These are phyloP conservation scores for Canna indica DNA, from an alignment of 176 grass and related monocot species.

Conservation along the genomic window DNA sequence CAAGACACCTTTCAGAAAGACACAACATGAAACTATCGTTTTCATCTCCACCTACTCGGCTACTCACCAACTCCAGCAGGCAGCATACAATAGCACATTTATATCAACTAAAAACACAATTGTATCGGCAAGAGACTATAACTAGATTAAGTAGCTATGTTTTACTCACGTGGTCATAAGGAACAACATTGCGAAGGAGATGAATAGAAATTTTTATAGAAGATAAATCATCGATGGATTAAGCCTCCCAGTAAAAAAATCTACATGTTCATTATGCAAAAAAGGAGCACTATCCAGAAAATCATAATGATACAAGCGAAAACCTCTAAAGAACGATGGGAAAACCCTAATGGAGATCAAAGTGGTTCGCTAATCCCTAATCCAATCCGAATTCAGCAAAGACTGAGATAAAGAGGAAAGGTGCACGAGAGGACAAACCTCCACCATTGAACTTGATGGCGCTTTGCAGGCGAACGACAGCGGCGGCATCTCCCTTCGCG, in stretches of 20 bases:
- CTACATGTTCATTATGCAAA: no score
- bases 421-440: slow-evolving; percentile 23
- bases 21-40: neutral
- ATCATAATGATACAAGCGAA: no score
- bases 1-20: neutral
- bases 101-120: neutral
- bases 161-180: no score
- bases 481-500: slow-evolving; percentile 47
- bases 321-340: neutral
- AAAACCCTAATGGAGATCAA: neutral
- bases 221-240: no score
- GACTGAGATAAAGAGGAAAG: neutral
- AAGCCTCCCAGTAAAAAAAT: no score
- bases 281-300: no score
- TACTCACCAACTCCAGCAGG: neutral
- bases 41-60: neutral
- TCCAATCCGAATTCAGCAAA: neutral
- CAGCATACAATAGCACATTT: neutral
- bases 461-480: slow-evolving; percentile 67
- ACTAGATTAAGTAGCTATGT: no score
- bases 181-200: no score
- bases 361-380: neutral
- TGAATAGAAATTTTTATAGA: no score
- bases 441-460: slow-evolving; percentile 99
- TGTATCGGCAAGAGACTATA: no score